Base-by-base conservation (phyloP, 306 rosid genomes). In the Luffa acutangula region DNA sequence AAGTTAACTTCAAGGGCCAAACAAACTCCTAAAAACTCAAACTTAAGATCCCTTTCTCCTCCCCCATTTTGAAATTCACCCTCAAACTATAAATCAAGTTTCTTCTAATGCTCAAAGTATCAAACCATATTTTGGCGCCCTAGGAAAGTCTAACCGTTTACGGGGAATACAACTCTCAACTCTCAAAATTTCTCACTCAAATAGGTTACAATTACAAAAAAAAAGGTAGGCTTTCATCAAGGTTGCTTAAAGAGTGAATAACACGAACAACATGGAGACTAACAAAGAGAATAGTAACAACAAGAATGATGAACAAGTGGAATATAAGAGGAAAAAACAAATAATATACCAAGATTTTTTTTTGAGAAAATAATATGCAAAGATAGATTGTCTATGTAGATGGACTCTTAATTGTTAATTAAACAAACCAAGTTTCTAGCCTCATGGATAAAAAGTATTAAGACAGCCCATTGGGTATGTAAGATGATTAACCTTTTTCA, bases 401-500 rank as follows among this genome's bases (percentile, higher is more conserved):
- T 9, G 14, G 31, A 67, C 51, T 4, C 13, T 9, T 67, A 0
- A n/a, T n/a, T 42, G 17, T 67, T 67, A 43, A 36, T 59, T 59
- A 59, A 9, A 9, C 65, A 25, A 52, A 21, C 65, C 65, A 21
- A 59, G 17, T 67, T 67, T 67, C 75, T 42, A 48, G 34, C 9
- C 34, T 9, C 52, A 67, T 39, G 42, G 52, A 43, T 20, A 41
- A 63, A 42, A 67, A 8, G 15, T 9, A 42, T 67, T 67, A 20
- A 67, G 42, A 14, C 31, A n/a, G 14, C 18, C 17, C 18, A 42
- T 42, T 5, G 31, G 18, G 10, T 9, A 67, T 67, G 9, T n/a
- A 41, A 67, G 88, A 79, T 17, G 83, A 71, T 25, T 25, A 25
- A 25, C 31, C 80, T 85, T 81, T 78, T 85, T 95, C 93, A 89